Conservation (phyloP, 306 rosid genomes). For the Lotus japonicus region DNA sequence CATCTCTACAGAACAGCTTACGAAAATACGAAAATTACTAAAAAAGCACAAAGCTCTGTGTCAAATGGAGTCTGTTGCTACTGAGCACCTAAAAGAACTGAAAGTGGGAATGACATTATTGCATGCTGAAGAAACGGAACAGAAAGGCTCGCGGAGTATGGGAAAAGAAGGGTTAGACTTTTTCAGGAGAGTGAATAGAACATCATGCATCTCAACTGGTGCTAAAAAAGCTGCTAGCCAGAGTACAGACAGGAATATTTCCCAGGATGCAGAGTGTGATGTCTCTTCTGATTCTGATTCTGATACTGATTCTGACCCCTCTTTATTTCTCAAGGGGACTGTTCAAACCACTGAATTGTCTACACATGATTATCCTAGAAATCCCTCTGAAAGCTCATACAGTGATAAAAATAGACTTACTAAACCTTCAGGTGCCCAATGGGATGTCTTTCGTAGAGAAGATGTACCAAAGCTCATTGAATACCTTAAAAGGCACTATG, state of each 20-base stretch:
- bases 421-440: slow-evolving; percentile 52
- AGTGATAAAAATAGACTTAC: slow-evolving; percentile 18
- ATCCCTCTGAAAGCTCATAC: slow-evolving; percentile 30
- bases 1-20: slow-evolving; percentile 67
- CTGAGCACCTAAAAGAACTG: slow-evolving; percentile 32
- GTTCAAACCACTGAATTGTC: slow-evolving; percentile 20
- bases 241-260: slow-evolving; percentile 31
- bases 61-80: slow-evolving; percentile 41
- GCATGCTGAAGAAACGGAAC: slow-evolving; percentile 35
- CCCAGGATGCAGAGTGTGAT: slow-evolving; percentile 38
- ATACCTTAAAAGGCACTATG: slow-evolving; percentile 62
- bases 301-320: slow-evolving; percentile 29
- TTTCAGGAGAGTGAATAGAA: slow-evolving; percentile 58
- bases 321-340: slow-evolving; percentile 26
- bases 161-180: slow-evolving; percentile 46
- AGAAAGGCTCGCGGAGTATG: slow-evolving; percentile 21
- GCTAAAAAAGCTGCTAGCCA: slow-evolving; percentile 23
- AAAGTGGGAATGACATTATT: slow-evolving; percentile 29
- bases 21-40: slow-evolving; percentile 66
- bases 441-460: slow-evolving; percentile 95
- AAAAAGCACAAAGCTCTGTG: slow-evolving; percentile 61
- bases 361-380: slow-evolving; percentile 14
- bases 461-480: slow-evolving; percentile 85
- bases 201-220: slow-evolving; percentile 44
- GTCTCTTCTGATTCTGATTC: slow-evolving; percentile 18